Evolutionary conservation across 2,329 filamentous ascomycete genomes (phyloP), one percentile per base, ranked within the genome.

Genomic region (Allantophomopsis cytisporea): DNA sequence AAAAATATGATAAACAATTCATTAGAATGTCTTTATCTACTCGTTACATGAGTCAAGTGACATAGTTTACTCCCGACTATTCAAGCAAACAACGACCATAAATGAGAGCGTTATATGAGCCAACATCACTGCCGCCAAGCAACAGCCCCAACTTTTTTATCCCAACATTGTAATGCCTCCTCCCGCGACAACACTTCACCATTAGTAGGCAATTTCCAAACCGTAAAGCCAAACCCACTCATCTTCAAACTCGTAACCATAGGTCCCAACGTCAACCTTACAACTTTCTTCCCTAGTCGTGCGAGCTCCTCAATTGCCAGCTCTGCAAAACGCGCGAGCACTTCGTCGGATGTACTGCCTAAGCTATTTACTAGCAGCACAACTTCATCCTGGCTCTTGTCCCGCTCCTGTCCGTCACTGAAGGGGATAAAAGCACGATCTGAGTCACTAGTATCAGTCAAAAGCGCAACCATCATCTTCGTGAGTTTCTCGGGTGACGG

Each of bases 201-300:
- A 10, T 43, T 41, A 11, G 13, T n/a, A 4, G 49, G 49, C 17
- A 52, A 32, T 35, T 41, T 45, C 48, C 48, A 52, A 40, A 50
- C 17, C 13, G 49, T 52, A 43, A 49, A 47, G 3, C 45, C 48
- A 40, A 50, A 49, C 2, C 49, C 49, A 41, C 48, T 50, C 40
- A 50, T 49, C 39, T 52, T 52, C 47, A 52, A 43, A 42, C 49
- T 52, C 13, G 49, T 52, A 1, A 52, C 49, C 45, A 52, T 48
- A 6, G 49, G 49, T 4, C 49, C 49, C 17, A 49, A 37, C 13
- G 43, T 50, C 41, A 50, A 40, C 35, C 49, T 43, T 32, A 16
- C 38, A 5, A 50, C 46, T 10, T n/a, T 41, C 31, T 50, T 49
- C 1, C 41, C 43, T 15, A 43, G 45, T 4, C 34, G 43, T 15